Evolutionary conservation across 805 yeast species (phyloP).

Genomic region (Yamadazyma nakazawae): DNA sequence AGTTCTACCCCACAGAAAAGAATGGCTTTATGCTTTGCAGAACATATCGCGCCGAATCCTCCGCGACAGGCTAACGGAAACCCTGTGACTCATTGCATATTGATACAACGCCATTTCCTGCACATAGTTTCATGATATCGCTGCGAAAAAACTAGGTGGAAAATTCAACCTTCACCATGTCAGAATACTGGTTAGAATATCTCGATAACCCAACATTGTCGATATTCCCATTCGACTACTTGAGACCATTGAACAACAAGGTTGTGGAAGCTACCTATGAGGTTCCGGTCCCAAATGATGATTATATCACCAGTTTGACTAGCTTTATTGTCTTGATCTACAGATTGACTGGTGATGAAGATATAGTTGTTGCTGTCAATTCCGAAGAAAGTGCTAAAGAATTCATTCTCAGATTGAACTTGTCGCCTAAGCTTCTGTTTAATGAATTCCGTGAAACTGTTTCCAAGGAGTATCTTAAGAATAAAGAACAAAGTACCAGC

Average conservation of each 20-base stretch:
- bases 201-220: conserved; percentile 82
- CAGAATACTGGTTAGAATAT: conserved; percentile 53
- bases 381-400: conserved; percentile 32
- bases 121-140: background rate
- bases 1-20: background rate
- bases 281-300: conserved; percentile 12
- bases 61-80: background rate
- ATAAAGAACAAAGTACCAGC: conserved; percentile 35
- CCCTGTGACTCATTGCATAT: conserved; percentile 1
- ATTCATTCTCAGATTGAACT: conserved; percentile 59
- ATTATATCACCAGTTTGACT: conserved; percentile 57
- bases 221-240: conserved; percentile 83
- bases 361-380: conserved; percentile 80
- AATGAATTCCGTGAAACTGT: conserved; percentile 48
- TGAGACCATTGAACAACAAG: conserved; percentile 68
- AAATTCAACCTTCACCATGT: background rate
- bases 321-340: conserved; percentile 67
- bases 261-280: conserved; percentile 58
- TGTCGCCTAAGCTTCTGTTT: conserved; percentile 57
- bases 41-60: background rate
- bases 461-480: conserved; percentile 34
- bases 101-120: background rate
- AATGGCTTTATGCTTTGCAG: background rate
- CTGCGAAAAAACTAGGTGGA: background rate
- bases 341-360: conserved; percentile 92